Evolutionary conservation across 2,329 filamentous ascomycete species (phyloP), one percentile per base, ranked within the genome.

Genomic region (Sordariomycetes sp.): DNA sequence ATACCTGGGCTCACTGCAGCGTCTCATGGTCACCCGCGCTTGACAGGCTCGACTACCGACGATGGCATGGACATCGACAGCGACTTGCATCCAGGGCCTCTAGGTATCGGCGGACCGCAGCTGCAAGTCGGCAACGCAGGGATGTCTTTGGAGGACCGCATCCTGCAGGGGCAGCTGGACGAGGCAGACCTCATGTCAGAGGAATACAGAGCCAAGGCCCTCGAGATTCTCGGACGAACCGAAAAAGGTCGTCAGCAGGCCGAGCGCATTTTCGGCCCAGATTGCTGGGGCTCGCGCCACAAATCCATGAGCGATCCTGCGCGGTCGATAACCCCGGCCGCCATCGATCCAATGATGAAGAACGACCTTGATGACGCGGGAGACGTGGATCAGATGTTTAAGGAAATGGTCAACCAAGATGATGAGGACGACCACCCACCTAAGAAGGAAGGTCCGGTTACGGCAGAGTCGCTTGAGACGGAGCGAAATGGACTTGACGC

Each of bases 341-440:
- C 45, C 6, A 44, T 53, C 33, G 51, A 53, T 25, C 48, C 50
- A n/a, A 41, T 50, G 35, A 49, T 51, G 40, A 58, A 52, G 35
- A 45, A 53, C 5, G 63, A 65, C 23, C n/a, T n/a, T n/a, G n/a
- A n/a, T n/a, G n/a, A n/a, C n/a, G 66, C 68, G 14, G 61, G 59
- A 28, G 68, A 65, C 18, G 67, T 70, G 4, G 66, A 72, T 36
- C 66, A 64, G 42, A 72, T 75, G 66, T 73, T 74, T 46, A 59
- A 66, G 29, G 70, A 73, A 28, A 61, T 75, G 42, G 71, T 68
- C 4, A 70, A 73, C 38, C 61, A 67, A 37, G 65, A 70, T 12
- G 65, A 71, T 17, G 68, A 70, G 5, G 63, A 66, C 11, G 54
- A 56, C 35, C 51, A 37, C 34, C 51, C 36, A 8, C 65, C 63